A percentile compares a stretch with the other conserved stretches of the same genome.
phyloP scores from a whole-genome alignment of 345 rosid genomes.

The Erucastrum elatum region DNA sequence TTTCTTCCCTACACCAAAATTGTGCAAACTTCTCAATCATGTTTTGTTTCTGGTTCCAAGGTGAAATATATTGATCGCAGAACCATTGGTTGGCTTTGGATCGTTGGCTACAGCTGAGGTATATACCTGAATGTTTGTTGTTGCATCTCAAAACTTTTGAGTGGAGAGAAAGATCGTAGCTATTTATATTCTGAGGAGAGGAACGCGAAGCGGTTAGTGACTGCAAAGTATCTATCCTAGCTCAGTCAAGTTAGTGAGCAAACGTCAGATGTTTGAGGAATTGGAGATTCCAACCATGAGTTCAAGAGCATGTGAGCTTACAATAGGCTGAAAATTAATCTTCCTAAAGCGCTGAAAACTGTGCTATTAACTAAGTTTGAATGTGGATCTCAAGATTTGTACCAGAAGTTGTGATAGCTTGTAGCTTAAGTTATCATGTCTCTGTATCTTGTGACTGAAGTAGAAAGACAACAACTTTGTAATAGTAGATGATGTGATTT shows the following conservation, averaged over 20 bases:
- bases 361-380: neutral
- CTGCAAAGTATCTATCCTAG: neutral
- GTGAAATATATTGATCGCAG: neutral
- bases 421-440: no score
- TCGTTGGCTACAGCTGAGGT: no score
- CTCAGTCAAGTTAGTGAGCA: neutral
- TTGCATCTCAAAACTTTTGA: neutral
- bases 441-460: no score
- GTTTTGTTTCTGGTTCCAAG: no score
- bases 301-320: neutral
- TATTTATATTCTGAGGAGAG: neutral
- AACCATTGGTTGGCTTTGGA: neutral
- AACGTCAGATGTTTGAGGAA: neutral
- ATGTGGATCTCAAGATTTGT: no score
- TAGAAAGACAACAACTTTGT: no score
- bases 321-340: neutral
- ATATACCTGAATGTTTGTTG: neutral
- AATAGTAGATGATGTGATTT: no score
- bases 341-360: neutral
- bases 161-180: neutral
- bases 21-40: no score
- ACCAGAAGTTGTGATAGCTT: no score
- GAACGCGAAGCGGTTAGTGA: neutral
- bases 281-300: neutral
- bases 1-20: neutral